Percentiles rank a stretch among this genome's conserved stretches.
Evolutionary conservation across 1,284 basidiomycete species (phyloP).

Genomic region (Rhodotorula sp.): DNA sequence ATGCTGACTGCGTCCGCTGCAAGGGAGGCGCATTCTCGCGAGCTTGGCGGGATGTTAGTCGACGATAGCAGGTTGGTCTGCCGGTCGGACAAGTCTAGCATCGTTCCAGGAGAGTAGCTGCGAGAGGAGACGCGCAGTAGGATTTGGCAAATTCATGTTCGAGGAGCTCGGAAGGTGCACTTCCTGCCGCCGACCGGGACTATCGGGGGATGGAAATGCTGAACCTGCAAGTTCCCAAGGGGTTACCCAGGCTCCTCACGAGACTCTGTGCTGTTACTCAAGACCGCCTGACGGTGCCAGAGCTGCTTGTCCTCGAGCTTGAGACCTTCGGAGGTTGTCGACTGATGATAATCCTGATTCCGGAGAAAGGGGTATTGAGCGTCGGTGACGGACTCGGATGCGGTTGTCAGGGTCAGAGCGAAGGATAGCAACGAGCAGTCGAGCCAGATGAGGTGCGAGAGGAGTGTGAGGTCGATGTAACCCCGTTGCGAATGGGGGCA

Average conservation of each 20-base stretch:
- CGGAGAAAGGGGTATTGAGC: too few relatives aligned
- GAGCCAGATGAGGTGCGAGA: too few relatives aligned
- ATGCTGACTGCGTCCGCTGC: not conserved
- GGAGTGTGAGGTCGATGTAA: too few relatives aligned
- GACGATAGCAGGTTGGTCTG: slow-evolving; percentile 11
- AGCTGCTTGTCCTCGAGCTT: not conserved
- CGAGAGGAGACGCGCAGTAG: not conserved
- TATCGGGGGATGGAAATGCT: slow-evolving; percentile 7
- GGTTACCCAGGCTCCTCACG: not conserved
- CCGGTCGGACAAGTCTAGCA: too few relatives aligned
- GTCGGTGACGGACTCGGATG: not conserved
- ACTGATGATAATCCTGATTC: too few relatives aligned
- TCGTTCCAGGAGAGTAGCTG: too few relatives aligned
- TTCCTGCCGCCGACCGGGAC: not conserved
- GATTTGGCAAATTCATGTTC: slow-evolving; percentile 16
- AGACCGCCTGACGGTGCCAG: not conserved
- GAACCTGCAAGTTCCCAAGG: slow-evolving; percentile 14
- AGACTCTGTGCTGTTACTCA: not conserved
- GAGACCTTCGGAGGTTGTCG: too few relatives aligned
- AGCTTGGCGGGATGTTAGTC: slow-evolving; percentile 8
- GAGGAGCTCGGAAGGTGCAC: not conserved
- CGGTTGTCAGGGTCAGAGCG: not conserved
- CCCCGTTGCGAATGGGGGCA: too few relatives aligned
- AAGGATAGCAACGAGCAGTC: too few relatives aligned
- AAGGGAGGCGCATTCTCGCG: not conserved